Conservation (phyloP, 2,329 filamentous ascomycete species). For the Penicillium sp. region DNA sequence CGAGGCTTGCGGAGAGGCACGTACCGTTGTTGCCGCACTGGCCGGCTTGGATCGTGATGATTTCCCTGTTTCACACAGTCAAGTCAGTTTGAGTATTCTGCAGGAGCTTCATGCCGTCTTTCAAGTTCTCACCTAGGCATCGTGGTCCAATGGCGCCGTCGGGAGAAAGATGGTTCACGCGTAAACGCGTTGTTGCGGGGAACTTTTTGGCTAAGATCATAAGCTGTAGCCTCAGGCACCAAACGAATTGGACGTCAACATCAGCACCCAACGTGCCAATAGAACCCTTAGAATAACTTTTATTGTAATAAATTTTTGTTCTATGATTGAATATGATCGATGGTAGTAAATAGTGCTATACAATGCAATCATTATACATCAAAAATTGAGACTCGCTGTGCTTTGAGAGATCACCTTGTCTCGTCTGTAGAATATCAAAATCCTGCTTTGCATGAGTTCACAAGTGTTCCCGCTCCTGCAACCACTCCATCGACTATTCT, state of each 20-base stretch:
- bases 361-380: neutral
- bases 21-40: slow-evolving; percentile 99
- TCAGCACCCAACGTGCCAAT: neutral
- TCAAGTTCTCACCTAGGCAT: slow-evolving; percentile 39
- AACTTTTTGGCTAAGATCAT: slow-evolving; percentile 24
- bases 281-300: neutral
- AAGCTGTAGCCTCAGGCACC: slow-evolving; percentile 28
- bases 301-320: neutral
- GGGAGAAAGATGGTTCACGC: slow-evolving; percentile 30
- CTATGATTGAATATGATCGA: neutral
- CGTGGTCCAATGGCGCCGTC: slow-evolving; percentile 30
- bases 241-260: slow-evolving; percentile 11
- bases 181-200: slow-evolving; percentile 38
- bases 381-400: neutral
- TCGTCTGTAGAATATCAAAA: slow-evolving; percentile 22
- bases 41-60: slow-evolving; percentile 98
- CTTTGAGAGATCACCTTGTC: neutral
- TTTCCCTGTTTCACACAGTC: slow-evolving; percentile 66
- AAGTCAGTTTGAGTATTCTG: neutral
- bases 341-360: neutral
- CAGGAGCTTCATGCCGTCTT: neutral
- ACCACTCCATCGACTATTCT: slow-evolving; percentile 71
- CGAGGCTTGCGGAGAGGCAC: slow-evolving; percentile 44
- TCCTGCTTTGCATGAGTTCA: slow-evolving; percentile 38
- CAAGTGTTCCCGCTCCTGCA: slow-evolving; percentile 38